A percentile compares a stretch with the other conserved stretches of the same genome.
phyloP scores from a whole-genome alignment of 805 yeast genomes.

The Millerago galiae region DNA sequence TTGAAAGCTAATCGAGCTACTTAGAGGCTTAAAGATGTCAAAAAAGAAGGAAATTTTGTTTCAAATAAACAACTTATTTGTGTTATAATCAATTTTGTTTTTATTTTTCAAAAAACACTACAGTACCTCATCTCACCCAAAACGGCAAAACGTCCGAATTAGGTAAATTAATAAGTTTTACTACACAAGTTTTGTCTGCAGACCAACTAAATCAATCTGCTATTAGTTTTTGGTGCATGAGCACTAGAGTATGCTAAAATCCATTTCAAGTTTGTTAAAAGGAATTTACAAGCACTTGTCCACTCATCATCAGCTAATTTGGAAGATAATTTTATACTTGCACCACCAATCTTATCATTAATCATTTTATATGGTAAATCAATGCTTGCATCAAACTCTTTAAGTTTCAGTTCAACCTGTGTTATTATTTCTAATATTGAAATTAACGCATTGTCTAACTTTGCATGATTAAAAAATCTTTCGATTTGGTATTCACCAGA shows the following conservation, averaged over 20 bases:
- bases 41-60: too few relatives aligned
- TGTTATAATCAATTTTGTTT: too few relatives aligned
- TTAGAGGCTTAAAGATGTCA: too few relatives aligned
- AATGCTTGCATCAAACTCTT: slow-evolving; percentile 42
- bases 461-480: slow-evolving; percentile 64
- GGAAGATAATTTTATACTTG: slow-evolving; percentile 63
- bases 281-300: slow-evolving; percentile 83
- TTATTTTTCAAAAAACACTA: too few relatives aligned
- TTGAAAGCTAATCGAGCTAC: too few relatives aligned
- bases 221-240: slow-evolving; percentile 9
- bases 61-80: too few relatives aligned
- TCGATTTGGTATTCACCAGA: slow-evolving; percentile 71
- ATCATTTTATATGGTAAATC: slow-evolving; percentile 72
- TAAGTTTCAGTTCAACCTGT: slow-evolving; percentile 26
- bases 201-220: neutral
- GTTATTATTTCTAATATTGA: slow-evolving; percentile 59
- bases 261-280: slow-evolving; percentile 79
- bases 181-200: too few relatives aligned
- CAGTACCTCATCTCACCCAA: neutral
- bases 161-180: too few relatives aligned
- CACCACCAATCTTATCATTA: slow-evolving; percentile 69
- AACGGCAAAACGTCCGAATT: too few relatives aligned
- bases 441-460: slow-evolving; percentile 75
- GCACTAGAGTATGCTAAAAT: slow-evolving; percentile 65
- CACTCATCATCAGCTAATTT: slow-evolving; percentile 65